phyloP scores from a whole-genome alignment of 768 basidiomycete genomes.

The Termitomyces sp. region DNA sequence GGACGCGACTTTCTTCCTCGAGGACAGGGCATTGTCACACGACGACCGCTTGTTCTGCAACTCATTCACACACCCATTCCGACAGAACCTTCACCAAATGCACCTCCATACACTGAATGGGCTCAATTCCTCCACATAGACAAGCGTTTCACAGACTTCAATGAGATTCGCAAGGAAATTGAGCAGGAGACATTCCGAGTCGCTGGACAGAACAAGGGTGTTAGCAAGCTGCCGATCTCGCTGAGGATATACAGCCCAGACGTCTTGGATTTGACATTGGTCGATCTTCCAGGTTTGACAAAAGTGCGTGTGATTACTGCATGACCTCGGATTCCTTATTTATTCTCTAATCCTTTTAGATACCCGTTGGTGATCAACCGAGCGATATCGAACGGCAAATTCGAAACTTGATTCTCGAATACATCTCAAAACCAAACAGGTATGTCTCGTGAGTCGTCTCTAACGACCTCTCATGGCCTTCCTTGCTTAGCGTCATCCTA shows the following conservation, averaged over 20 bases:
- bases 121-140: conserved; percentile 97
- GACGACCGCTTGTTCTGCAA: conserved; percentile 92
- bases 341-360: conserved; percentile 39
- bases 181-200: conserved; percentile 97
- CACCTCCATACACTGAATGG: conserved; percentile 72
- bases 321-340: neutral
- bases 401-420: conserved; percentile 88
- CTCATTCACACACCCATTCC: conserved; percentile 86
- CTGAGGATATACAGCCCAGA: conserved; percentile 94
- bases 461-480: neutral
- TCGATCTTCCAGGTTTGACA: conserved; percentile 94
- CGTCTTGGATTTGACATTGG: conserved; percentile 91
- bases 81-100: conserved; percentile 35
- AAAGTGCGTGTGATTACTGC: conserved; percentile 54
- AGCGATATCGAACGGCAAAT: conserved; percentile 98
- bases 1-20: conserved; percentile 88
- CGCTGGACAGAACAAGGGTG: conserved; percentile 98
- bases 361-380: conserved; percentile 95
- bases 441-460: conserved; percentile 24
- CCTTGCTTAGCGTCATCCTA: conserved; percentile 74
- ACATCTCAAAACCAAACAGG: conserved; percentile 96
- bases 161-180: conserved; percentile 92
- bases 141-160: conserved; percentile 94
- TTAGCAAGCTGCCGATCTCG: conserved; percentile 93
- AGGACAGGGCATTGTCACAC: conserved; percentile 92